Percentiles rank a stretch among this genome's conserved stretches.
These are phyloP conservation scores for Mrakia blollopis DNA, from an alignment of 768 basidiomycete species.

Conservation along the genomic window DNA sequence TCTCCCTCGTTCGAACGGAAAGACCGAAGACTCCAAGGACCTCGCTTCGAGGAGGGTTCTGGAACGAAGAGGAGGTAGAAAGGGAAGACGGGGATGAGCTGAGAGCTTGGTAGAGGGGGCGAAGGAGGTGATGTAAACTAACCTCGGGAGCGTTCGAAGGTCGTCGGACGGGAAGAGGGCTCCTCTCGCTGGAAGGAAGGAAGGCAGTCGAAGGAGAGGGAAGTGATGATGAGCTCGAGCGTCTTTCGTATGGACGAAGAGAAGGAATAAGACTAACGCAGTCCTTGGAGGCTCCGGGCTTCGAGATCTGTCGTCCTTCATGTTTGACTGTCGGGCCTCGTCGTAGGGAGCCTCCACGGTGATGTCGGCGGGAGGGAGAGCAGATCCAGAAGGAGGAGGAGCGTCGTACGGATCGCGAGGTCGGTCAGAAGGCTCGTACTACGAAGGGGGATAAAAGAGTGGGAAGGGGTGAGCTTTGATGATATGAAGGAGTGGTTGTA, in stretches of 20 bases:
- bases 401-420: background rate
- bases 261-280: background rate
- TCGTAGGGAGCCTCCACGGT: conserved; percentile 6
- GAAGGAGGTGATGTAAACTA: background rate
- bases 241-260: background rate
- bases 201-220: conserved; percentile 53
- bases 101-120: background rate
- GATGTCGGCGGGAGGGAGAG: background rate
- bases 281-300: background rate
- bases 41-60: conserved; percentile 55
- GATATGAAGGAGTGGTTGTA: background rate
- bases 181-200: conserved; percentile 19
- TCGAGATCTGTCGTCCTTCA: conserved; percentile 58
- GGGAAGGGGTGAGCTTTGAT: background rate
- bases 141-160: conserved; percentile 16
- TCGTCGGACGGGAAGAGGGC: conserved; percentile 6
- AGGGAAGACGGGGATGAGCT: conserved; percentile 13
- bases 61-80: conserved; percentile 24
- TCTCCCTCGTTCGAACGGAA: conserved; percentile 87
- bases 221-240: conserved; percentile 39
- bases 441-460: background rate
- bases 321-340: conserved; percentile 46
- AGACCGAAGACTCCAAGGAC: conserved; percentile 98
- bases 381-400: background rate
- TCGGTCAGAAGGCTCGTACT: background rate